These are phyloP conservation scores for Fusarium annulatum DNA, from an alignment of 2,329 filamentous ascomycete species.

Conservation along the genomic window DNA sequence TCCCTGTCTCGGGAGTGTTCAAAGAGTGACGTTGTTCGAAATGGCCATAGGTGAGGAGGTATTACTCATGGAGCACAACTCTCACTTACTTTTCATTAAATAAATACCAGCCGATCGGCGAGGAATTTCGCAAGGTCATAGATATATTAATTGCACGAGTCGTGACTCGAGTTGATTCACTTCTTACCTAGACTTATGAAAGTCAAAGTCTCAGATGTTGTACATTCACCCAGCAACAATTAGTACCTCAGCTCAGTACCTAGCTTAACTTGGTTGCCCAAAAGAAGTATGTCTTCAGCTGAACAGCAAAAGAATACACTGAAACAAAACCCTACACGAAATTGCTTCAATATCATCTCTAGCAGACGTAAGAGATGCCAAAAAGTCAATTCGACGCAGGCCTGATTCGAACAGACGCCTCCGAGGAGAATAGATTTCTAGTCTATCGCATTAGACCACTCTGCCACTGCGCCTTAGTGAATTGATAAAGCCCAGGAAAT, in stretches of 20 bases:
- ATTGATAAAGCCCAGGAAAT: not conserved
- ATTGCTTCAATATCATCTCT: not conserved
- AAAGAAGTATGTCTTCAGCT: too few relatives aligned
- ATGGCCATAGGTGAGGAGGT: not conserved
- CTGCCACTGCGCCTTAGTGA: slow-evolving; percentile 41
- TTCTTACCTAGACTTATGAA: not conserved
- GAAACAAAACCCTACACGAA: not conserved
- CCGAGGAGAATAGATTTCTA: slow-evolving; percentile 46
- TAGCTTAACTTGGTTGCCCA: not conserved
- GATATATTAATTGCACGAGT: not conserved
- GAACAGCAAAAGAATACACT: not conserved
- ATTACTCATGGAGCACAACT: not conserved
- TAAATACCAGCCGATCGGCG: not conserved
- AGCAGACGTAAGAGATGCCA: not conserved
- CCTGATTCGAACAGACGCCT: slow-evolving; percentile 47
- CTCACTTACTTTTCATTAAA: not conserved
- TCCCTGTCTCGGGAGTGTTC: slow-evolving; percentile 8
- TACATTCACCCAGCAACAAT: slow-evolving; percentile 11
- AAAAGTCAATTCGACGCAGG: slow-evolving; percentile 37
- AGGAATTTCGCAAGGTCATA: slow-evolving; percentile 1
- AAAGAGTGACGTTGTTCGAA: not conserved
- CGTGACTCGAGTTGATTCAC: not conserved
- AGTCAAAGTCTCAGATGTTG: not conserved
- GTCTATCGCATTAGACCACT: slow-evolving; percentile 47
- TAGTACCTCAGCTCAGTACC: not conserved